phyloP scores from a whole-genome alignment of 2,329 filamentous ascomycete species.

The Epichloe hybrida region DNA sequence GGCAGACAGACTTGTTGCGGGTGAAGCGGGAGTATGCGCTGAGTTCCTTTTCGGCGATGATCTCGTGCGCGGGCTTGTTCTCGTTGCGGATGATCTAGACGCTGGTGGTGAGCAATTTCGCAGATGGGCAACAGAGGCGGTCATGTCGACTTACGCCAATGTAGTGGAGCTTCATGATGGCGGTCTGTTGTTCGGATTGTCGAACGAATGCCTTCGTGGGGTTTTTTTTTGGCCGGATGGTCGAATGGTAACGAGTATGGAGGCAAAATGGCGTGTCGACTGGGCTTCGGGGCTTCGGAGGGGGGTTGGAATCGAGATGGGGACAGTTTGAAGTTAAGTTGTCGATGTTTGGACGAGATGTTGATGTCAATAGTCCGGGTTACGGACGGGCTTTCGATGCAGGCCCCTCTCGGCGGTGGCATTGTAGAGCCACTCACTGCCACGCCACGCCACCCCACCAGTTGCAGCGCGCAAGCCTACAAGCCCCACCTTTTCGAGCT shows the following conservation, averaged over 20 bases:
- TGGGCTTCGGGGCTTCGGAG: no score
- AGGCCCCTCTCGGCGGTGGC: no score
- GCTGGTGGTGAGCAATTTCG: constrained; percentile 1
- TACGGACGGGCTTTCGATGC: no score
- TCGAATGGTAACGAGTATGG: no score
- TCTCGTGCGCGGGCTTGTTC: constrained; percentile 59
- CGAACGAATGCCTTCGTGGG: not conserved
- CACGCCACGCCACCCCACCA: not conserved
- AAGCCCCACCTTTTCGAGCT: no score
- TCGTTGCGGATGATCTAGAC: constrained; percentile 70
- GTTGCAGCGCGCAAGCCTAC: not conserved
- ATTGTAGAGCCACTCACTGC: no score
- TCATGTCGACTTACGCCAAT: constrained; percentile 53
- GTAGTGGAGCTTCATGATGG: constrained; percentile 73
- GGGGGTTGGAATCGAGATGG: no score
- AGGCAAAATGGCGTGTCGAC: no score
- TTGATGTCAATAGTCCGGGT: no score
- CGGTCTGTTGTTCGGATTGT: not conserved
- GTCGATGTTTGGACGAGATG: no score
- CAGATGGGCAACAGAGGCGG: constrained; percentile 8
- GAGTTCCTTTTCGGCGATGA: constrained; percentile 65
- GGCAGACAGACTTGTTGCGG: constrained; percentile 43
- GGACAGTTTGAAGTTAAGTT: no score
- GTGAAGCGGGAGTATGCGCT: constrained; percentile 72
- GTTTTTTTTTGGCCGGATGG: not conserved